Evolutionary conservation across 108 stramenopile species (phyloP).

Genomic region (Epithemia pelagica): DNA sequence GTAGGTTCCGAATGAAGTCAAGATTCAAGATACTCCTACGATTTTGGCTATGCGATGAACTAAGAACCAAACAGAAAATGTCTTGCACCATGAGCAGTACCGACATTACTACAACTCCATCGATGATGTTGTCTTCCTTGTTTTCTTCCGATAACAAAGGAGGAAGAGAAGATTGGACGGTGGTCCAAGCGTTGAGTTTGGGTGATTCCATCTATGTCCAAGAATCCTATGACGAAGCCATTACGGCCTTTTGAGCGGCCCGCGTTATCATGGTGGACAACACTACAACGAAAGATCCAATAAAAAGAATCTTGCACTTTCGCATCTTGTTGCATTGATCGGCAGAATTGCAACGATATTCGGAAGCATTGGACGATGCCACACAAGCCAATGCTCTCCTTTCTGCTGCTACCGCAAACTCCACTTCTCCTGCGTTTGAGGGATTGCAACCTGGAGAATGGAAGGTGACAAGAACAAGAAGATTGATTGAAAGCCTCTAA

Average conservation of each 20-base stretch:
- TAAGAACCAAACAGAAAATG: too few relatives aligned
- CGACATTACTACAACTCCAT: too few relatives aligned
- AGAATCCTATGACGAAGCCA: conserved; percentile 50
- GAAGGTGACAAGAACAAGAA: conserved; percentile 5
- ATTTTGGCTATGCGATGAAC: too few relatives aligned
- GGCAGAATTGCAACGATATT: conserved; percentile 47
- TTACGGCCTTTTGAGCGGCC: conserved; percentile 62
- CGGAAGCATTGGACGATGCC: conserved; percentile 67
- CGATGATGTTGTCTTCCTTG: too few relatives aligned
- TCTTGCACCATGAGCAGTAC: too few relatives aligned
- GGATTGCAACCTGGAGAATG: conserved; percentile 31
- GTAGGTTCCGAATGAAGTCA: too few relatives aligned
- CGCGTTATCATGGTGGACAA: conserved; percentile 24
- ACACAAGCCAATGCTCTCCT: conserved; percentile 40
- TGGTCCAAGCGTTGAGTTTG: conserved; percentile 15
- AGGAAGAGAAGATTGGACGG: background rate
- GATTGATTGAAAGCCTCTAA: conserved; percentile 23
- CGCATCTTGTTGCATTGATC: conserved; percentile 57
- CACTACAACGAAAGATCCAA: conserved; percentile 15
- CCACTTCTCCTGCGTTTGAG: background rate
- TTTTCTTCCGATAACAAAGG: too few relatives aligned
- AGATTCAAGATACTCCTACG: too few relatives aligned
- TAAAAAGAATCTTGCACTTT: conserved; percentile 27
- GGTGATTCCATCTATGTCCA: conserved; percentile 64
- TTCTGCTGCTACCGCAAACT: conserved; percentile 11